Evolutionary conservation across 495 filamentous ascomycete species (phyloP).

Genomic region (Aspergillus cristatus): DNA sequence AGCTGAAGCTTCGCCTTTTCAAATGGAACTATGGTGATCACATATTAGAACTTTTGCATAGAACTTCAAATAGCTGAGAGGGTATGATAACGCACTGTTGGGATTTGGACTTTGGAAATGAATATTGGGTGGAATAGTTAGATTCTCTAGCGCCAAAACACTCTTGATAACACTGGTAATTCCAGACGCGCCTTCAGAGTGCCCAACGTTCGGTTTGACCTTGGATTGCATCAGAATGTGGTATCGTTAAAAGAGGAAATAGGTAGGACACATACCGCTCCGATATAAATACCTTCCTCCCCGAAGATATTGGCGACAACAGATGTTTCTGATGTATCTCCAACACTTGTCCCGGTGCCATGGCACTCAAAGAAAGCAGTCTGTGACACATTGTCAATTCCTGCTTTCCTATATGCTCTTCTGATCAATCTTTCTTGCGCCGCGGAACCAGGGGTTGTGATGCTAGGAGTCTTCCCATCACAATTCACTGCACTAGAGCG

Average conservation of each 20-base stretch:
- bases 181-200: slow-evolving; percentile 41
- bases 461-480: slow-evolving; percentile 16
- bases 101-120: slow-evolving; percentile 9
- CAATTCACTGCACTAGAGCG: slow-evolving; percentile 14
- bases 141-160: slow-evolving; percentile 38
- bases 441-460: slow-evolving; percentile 11
- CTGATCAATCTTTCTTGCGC: slow-evolving; percentile 18
- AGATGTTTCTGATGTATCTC: slow-evolving; percentile 19
- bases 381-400: slow-evolving; percentile 6
- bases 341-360: slow-evolving; percentile 40
- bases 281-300: slow-evolving; percentile 10
- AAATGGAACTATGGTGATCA: not conserved
- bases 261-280: slow-evolving; percentile 7
- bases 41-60: too few relatives aligned
- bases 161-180: slow-evolving; percentile 48
- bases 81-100: too few relatives aligned
- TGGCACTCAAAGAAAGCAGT: slow-evolving; percentile 42
- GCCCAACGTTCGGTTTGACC: slow-evolving; percentile 42
- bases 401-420: slow-evolving; percentile 18
- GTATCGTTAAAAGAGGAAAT: not conserved
- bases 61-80: too few relatives aligned
- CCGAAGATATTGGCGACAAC: slow-evolving; percentile 15
- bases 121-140: slow-evolving; percentile 39
- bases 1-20: not conserved
- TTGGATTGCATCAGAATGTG: not conserved